Percentiles rank a stretch among this genome's conserved stretches.
Evolutionary conservation across 2,329 filamentous ascomycete species (phyloP).

Genomic region (Leptoxyphium fumago): DNA sequence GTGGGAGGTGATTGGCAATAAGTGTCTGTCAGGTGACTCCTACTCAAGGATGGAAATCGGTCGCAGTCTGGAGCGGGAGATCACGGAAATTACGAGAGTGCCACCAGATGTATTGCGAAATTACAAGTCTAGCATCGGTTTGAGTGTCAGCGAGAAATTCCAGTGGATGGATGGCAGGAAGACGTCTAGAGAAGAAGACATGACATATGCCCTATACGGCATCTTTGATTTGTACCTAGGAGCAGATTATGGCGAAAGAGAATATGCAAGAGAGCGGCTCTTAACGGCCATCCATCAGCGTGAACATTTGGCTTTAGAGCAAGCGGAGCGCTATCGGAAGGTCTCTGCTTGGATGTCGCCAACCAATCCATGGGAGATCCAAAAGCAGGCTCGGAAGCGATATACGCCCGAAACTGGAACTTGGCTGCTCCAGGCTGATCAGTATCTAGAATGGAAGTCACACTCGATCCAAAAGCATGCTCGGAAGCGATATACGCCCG

Average conservation of each 20-base stretch:
- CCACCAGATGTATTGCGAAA: background rate
- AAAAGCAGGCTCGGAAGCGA: conserved; percentile 6
- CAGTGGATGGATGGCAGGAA: conserved; percentile 4
- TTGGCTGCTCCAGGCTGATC: conserved; percentile 8
- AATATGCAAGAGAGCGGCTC: background rate
- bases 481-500: conserved; percentile 6
- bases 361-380: conserved; percentile 7
- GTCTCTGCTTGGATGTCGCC: conserved; percentile 9
- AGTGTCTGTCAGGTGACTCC: background rate
- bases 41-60: background rate
- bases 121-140: background rate
- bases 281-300: background rate
- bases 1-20: conserved; percentile 1
- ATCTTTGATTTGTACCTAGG: conserved; percentile 4
- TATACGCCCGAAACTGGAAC: conserved; percentile 9
- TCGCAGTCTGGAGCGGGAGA: background rate
- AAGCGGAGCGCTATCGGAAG: background rate
- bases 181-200: conserved; percentile 6
- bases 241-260: conserved; percentile 7
- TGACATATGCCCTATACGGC: conserved; percentile 7
- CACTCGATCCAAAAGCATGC: conserved; percentile 9
- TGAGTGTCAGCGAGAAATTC: conserved; percentile 3
- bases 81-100: background rate
- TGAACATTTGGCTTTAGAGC: background rate
- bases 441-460: conserved; percentile 7